Conservation (phyloP, 1,284 basidiomycete genomes). For the Sanghuangporus baumii region DNA sequence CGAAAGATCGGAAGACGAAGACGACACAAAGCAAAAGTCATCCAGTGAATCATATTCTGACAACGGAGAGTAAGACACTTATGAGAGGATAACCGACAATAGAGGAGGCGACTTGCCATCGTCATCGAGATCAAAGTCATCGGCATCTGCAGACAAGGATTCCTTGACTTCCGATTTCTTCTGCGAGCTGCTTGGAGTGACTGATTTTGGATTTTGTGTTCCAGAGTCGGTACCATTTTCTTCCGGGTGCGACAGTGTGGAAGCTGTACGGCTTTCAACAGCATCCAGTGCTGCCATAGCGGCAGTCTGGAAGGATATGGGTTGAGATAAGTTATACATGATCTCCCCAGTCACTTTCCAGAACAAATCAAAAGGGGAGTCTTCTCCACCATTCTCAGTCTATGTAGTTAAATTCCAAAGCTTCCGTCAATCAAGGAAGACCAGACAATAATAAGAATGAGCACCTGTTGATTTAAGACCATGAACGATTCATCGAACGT, state of each 20-base stretch:
- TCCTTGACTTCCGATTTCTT: neutral
- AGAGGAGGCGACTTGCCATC: constrained; percentile 5
- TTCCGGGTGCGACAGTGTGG: constrained; percentile 23
- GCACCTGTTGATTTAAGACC: constrained; percentile 67
- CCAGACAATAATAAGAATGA: neutral
- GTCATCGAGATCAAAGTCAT: constrained; percentile 13
- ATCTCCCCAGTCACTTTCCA: constrained; percentile 82
- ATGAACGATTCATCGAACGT: constrained; percentile 81
- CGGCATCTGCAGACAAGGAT: neutral
- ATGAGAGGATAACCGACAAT: neutral
- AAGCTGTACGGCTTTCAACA: constrained; percentile 20
- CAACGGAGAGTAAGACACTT: neutral
- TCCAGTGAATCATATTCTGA: constrained; percentile 64
- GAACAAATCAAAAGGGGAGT: constrained; percentile 65
- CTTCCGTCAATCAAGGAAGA: constrained; percentile 9
- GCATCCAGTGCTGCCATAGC: constrained; percentile 49
- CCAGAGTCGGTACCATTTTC: constrained; percentile 2
- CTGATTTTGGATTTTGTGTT: constrained; percentile 25
- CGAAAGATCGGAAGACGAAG: constrained; percentile 39
- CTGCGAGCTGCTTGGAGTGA: constrained; percentile 36
- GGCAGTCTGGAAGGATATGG: constrained; percentile 78
- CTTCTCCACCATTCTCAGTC: constrained; percentile 66
- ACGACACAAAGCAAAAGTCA: constrained; percentile 67
- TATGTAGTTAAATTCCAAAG: constrained; percentile 24
- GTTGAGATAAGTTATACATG: constrained; percentile 74